These are phyloP conservation scores for Luvunga scandens DNA, from an alignment of 345 rosid species.

Conservation along the genomic window DNA sequence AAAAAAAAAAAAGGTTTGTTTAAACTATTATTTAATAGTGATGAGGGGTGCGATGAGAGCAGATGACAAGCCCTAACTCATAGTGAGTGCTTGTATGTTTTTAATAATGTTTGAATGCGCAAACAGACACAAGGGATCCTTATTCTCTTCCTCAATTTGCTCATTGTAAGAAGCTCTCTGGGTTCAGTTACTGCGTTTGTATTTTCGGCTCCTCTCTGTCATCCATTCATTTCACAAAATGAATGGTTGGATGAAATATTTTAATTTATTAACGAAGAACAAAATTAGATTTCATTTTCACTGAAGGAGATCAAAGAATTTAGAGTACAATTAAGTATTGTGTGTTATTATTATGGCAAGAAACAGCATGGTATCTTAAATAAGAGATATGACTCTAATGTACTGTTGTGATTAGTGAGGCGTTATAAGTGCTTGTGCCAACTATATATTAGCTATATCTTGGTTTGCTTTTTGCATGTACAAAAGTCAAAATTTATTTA, in stretches of 20 bases:
- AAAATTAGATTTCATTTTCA: background rate
- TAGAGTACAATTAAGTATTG: too few relatives aligned
- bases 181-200: conserved; percentile 15
- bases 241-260: background rate
- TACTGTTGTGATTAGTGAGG: background rate
- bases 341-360: background rate
- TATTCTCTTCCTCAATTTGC: conserved; percentile 7
- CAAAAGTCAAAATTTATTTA: background rate
- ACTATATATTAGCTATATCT: background rate
- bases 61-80: conserved; percentile 8
- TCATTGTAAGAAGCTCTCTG: conserved; percentile 9
- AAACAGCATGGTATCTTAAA: background rate
- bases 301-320: too few relatives aligned
- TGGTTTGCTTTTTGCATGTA: background rate
- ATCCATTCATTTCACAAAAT: background rate
- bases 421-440: background rate
- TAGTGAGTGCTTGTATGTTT: conserved; percentile 1
- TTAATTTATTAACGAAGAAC: background rate
- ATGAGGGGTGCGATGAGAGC: conserved; percentile 1
- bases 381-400: background rate
- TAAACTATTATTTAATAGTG: background rate
- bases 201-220: background rate
- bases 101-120: background rate
- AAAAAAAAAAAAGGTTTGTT: background rate
- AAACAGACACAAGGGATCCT: conserved; percentile 12